A percentile compares a stretch with the other conserved stretches of the same genome.
These are phyloP conservation scores for Manihot esculenta DNA, from an alignment of 441 rosid species.

Conservation along the genomic window DNA sequence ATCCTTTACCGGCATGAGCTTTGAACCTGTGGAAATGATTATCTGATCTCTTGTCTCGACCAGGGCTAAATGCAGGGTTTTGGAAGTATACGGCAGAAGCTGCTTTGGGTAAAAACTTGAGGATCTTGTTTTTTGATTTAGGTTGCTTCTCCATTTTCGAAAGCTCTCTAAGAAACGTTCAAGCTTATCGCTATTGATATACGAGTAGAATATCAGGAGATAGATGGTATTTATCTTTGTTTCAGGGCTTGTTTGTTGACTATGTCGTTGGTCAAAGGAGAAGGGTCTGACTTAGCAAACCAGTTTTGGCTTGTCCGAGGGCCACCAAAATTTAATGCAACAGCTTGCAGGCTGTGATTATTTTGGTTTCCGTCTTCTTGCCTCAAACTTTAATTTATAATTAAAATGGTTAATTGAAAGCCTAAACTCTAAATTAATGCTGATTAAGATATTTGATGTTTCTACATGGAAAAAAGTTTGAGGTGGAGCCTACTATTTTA, in stretches of 20 bases:
- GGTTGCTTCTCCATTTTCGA: slow-evolving; percentile 44
- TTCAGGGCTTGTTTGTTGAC: slow-evolving; percentile 13
- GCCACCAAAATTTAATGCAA: no score
- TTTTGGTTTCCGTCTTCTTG: no score
- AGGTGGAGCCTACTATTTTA: no score
- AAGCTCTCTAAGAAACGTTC: no score
- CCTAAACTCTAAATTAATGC: no score
- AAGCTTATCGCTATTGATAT: background rate
- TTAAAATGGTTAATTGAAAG: no score
- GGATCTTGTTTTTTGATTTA: slow-evolving; percentile 44
- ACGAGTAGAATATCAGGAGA: no score
- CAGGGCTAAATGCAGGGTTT: slow-evolving; percentile 63
- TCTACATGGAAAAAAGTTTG: no score
- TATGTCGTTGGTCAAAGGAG: slow-evolving; percentile 1
- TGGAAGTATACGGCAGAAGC: slow-evolving; percentile 53
- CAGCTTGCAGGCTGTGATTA: no score
- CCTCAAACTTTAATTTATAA: no score
- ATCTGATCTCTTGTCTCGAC: slow-evolving; percentile 45
- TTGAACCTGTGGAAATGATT: slow-evolving; percentile 24
- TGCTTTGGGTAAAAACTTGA: slow-evolving; percentile 62
- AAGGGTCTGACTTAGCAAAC: slow-evolving; percentile 7
- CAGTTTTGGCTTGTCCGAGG: background rate
- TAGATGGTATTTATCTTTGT: no score
- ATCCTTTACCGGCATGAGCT: slow-evolving; percentile 27
- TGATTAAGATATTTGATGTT: no score